Evolutionary conservation across 371 early-diverging fungal genomes (phyloP), one percentile per base, ranked within the genome.

Genomic region (Coemansia sp.): DNA sequence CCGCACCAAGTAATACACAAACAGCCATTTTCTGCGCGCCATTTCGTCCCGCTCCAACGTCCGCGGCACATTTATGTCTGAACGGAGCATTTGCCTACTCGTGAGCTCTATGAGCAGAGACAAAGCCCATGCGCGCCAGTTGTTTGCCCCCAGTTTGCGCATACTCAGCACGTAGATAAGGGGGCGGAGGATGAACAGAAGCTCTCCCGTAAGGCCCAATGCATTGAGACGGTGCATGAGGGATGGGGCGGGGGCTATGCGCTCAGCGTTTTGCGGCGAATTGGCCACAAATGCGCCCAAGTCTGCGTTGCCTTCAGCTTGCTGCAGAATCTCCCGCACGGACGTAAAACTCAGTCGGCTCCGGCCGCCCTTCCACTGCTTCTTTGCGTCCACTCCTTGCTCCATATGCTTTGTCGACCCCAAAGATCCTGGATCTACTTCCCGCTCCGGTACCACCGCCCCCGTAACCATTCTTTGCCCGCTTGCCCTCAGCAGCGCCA

Each of bases 121-220:
- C 6, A 91, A 39, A 20, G 90, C 70, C 93, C 94, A 95, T 5
- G 98, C 96, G 56, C 85, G 84, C 92, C 94, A 96, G 11, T 92
- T 89, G 52, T 84, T 72, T 62, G 68, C 75, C 11, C 95, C 96
- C 65, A 85, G 90, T 59, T 85, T 86, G 67, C 88, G 84, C 52
- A 95, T 84, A 3, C 89, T 86, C 26, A 94, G 56, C 3, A 94
- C 94, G 70, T 95, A 96, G 16, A 92, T 62, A 4, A 97, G 62
- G 4, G 98, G 98, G 40, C 96, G 83, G 30, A 95, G 44, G 40
- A 94, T 89, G 79, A 89, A 94, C 58, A 94, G 69, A 47, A 86
- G 80, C 81, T 97, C 97, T 11, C 90, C 94, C 2, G 87, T 42
- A 23, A 82, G 73, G 2, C 91, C 88, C 12, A 87, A 52, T 2